Evolutionary conservation across 164 flowering plant genomes (phyloP).

Genomic region (Macadamia tetraphylla): DNA sequence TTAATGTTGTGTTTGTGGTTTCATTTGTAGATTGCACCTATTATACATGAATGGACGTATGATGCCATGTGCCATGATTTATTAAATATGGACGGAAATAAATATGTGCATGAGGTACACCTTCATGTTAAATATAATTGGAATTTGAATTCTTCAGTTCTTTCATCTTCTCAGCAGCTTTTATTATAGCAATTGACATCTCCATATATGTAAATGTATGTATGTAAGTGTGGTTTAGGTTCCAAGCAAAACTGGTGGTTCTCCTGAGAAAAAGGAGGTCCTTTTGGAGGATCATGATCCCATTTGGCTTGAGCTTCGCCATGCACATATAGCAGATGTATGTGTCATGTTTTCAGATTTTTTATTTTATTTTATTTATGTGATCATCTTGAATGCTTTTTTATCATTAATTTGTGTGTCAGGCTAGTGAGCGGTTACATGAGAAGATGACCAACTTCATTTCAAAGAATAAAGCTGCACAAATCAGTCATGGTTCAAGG

Average conservation of each 20-base stretch:
- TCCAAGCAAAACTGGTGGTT: constrained; percentile 71
- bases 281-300: constrained; percentile 98
- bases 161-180: background rate
- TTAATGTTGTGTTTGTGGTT: constrained; percentile 12
- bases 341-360: constrained; percentile 17
- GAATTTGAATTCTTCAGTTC: constrained; percentile 1
- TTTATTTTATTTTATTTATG: constrained; percentile 3
- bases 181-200: background rate
- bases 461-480: constrained; percentile 96
- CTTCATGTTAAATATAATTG: constrained; percentile 1
- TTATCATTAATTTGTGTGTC: constrained; percentile 24
- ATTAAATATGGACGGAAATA: constrained; percentile 87
- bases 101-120: constrained; percentile 84
- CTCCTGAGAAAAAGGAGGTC: constrained; percentile 79
- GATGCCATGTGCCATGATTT: constrained; percentile 99
- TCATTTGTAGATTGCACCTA: constrained; percentile 76
- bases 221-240: constrained; percentile 34
- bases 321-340: constrained; percentile 97
- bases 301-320: constrained; percentile 94
- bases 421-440: constrained; percentile 90
- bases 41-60: constrained; percentile 99
- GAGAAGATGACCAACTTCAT: constrained; percentile 87
- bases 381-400: constrained; percentile 4
- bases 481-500: constrained; percentile 78
- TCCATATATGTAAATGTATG: background rate